These are phyloP conservation scores for Penicillium italicum DNA, from an alignment of 2,329 filamentous ascomycete species.

Conservation along the genomic window DNA sequence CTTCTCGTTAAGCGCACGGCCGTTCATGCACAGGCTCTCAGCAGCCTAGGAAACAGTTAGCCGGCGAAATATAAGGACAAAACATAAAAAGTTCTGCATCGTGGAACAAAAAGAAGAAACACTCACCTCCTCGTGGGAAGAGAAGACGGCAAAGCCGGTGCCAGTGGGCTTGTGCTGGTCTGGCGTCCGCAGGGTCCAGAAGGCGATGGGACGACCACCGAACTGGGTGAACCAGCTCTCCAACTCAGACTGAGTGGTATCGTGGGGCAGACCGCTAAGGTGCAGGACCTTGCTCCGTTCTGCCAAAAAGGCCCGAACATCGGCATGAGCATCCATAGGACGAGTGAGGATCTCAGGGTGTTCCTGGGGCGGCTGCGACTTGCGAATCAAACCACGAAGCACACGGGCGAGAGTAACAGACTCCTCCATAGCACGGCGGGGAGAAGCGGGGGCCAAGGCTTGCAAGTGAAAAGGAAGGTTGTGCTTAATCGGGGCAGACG, in stretches of 20 bases:
- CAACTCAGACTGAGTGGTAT: conserved; percentile 96
- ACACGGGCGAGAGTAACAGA: conserved; percentile 91
- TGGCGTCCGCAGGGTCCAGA: conserved; percentile 96
- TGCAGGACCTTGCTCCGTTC: conserved; percentile 98
- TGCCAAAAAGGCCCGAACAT: conserved; percentile 91
- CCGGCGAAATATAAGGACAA: not conserved
- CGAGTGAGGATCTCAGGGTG: conserved; percentile 92
- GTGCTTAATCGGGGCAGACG: conserved; percentile 96
- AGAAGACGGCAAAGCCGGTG: conserved; percentile 96
- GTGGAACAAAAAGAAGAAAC: not conserved
- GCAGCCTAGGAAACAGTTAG: conserved; percentile 60
- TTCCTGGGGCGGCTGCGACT: conserved; percentile 89
- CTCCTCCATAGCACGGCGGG: conserved; percentile 95
- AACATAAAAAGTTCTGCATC: conserved; percentile 1
- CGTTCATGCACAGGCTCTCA: conserved; percentile 98
- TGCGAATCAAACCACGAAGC: conserved; percentile 85
- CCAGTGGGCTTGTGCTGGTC: conserved; percentile 99
- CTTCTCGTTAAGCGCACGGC: conserved; percentile 95
- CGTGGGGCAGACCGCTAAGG: conserved; percentile 94
- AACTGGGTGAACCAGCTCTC: conserved; percentile 99
- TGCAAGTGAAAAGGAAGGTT: conserved; percentile 97
- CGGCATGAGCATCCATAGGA: conserved; percentile 93
- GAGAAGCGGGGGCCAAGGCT: conserved; percentile 89
- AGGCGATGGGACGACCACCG: conserved; percentile 93
- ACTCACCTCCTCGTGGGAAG: conserved; percentile 95